Conservation (phyloP, 768 basidiomycete genomes). For the Amanita fuliginea region DNA sequence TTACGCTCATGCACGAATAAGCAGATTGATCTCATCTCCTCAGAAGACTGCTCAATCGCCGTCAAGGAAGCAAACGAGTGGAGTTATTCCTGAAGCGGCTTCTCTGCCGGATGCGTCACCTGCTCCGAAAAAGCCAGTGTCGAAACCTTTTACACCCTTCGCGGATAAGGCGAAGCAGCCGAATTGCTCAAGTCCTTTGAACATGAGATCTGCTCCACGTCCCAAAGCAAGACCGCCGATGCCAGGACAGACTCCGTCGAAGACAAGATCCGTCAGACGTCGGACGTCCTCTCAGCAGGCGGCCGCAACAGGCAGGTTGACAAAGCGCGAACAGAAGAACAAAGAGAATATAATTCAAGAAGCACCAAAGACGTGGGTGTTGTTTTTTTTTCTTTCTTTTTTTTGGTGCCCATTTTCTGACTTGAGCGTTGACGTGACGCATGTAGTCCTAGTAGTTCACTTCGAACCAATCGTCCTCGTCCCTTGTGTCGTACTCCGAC, state of each 20-base stretch:
- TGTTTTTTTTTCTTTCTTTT: not conserved
- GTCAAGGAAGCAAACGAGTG: not conserved
- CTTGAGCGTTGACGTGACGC: not conserved
- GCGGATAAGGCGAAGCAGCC: not conserved
- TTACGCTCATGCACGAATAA: not conserved
- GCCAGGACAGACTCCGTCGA: not conserved
- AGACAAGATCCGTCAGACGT: not conserved
- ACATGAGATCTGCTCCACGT: not conserved
- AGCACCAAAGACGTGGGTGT: not conserved
- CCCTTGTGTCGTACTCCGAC: not conserved
- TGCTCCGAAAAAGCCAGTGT: not conserved
- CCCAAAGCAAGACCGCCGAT: not conserved
- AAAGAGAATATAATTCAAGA: not conserved
- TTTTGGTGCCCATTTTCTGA: not conserved
- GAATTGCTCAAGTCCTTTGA: not conserved
- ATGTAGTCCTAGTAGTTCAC: not conserved
- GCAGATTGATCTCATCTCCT: not conserved
- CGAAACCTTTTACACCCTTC: not conserved
- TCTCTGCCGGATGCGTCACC: not conserved
- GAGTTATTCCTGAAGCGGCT: not conserved
- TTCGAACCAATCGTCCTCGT: not conserved
- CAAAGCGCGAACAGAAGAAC: not conserved
- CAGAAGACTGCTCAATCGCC: not conserved
- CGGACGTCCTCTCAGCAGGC: not conserved
- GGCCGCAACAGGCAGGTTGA: not conserved